Evolutionary conservation across 2,329 filamentous ascomycete genomes (phyloP).

Genomic region (Phialophora verrucosa): DNA sequence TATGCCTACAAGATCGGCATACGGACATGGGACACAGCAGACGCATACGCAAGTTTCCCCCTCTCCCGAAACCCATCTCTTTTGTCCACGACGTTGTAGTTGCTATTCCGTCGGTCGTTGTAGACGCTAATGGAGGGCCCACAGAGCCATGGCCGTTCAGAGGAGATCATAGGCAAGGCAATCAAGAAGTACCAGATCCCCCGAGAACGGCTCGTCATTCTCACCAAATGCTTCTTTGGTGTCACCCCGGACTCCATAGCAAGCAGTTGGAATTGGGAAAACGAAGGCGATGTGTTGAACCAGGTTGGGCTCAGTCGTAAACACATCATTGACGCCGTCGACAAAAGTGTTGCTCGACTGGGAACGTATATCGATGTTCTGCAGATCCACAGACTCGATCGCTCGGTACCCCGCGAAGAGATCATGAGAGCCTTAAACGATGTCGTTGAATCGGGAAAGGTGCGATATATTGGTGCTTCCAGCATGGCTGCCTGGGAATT

Average conservation of each 20-base stretch:
- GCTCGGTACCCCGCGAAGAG: constrained; percentile 52
- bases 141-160: constrained; percentile 31
- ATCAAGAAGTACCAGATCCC: constrained; percentile 65
- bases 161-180: constrained; percentile 58
- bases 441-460: constrained; percentile 51
- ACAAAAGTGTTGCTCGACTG: constrained; percentile 54
- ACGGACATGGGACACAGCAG: constrained; percentile 44
- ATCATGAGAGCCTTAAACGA: constrained; percentile 56
- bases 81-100: background rate
- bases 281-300: constrained; percentile 46
- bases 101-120: background rate
- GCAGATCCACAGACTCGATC: constrained; percentile 58
- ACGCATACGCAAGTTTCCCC: constrained; percentile 39
- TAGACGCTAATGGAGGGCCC: background rate
- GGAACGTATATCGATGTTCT: constrained; percentile 57
- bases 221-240: constrained; percentile 61
- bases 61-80: background rate
- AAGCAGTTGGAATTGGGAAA: constrained; percentile 42
- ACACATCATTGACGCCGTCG: constrained; percentile 66
- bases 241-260: constrained; percentile 42
- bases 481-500: constrained; percentile 48
- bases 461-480: constrained; percentile 46
- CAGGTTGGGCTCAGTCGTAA: constrained; percentile 58
- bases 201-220: constrained; percentile 62
- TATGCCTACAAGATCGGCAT: constrained; percentile 41